Evolutionary conservation across 805 yeast species (phyloP), one percentile per base, ranked within the genome.

Genomic region (Kluyveromyces wickerhamii): DNA sequence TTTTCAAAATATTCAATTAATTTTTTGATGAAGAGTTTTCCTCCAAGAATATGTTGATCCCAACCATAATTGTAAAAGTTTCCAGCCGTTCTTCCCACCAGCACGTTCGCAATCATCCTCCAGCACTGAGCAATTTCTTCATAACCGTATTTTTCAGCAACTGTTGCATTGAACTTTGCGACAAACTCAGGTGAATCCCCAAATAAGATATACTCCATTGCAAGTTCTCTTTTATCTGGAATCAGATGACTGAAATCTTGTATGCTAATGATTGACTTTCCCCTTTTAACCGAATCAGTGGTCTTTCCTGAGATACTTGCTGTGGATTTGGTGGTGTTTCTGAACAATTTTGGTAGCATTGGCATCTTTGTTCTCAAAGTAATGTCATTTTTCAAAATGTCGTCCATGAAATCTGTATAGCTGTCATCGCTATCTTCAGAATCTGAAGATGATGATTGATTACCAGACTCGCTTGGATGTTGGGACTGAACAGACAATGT

Each of bases 31-130:
- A 85, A 60, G 82, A 85, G 74, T 9, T 66, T 45, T 25, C 76
- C 67, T 1, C 94, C 95, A 52, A 79, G 72, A 0, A 87, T 88
- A 52, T 84, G 94, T 4, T 71, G 59, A 0, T 89, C 89, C 96
- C 96, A 88, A 38, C 69, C 72, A 40, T 74, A 72, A n/a, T 54
- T 54, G 29, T 47, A 48, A 12, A 52, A 59, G 28, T 46, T 40
- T 13, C 44, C 38, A 15, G 44, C 49, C 15, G 45, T 49, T 18
- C 50, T 47, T 4, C 47, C 47, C 38, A 57, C 47, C 16, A 65
- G 36, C n/a, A 64, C 44, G 25, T 60, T 54, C 2, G 69, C 59
- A 7, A 82, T 47, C 9, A 80, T 60, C 40, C 65, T 71, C 96
- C 96, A 88, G 19, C 82, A 77, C 42, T 80, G 78, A 6, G 82